These are phyloP conservation scores for Macrophomina phaseolina DNA, from an alignment of 2,329 filamentous ascomycete genomes.

Conservation along the genomic window DNA sequence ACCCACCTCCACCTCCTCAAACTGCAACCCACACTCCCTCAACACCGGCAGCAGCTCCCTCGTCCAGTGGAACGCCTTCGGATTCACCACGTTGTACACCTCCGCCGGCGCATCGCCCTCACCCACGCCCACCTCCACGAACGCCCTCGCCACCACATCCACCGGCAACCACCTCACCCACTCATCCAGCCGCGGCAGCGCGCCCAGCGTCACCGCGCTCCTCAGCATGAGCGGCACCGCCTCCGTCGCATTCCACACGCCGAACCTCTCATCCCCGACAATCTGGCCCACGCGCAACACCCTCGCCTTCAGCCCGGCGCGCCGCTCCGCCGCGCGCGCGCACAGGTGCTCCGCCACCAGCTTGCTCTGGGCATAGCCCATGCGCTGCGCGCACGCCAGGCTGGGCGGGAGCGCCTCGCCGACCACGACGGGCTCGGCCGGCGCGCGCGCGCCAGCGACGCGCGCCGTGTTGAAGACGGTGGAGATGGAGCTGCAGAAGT, in stretches of 20 bases:
- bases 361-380: slow-evolving; percentile 60
- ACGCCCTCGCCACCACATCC: slow-evolving; percentile 47
- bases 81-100: slow-evolving; percentile 62
- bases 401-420: slow-evolving; percentile 46
- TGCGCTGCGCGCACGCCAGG: slow-evolving; percentile 51
- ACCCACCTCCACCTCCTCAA: slow-evolving; percentile 34
- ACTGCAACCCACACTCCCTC: slow-evolving; percentile 44
- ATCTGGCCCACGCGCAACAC: slow-evolving; percentile 55
- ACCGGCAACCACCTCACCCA: slow-evolving; percentile 51
- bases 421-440: slow-evolving; percentile 41
- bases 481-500: slow-evolving; percentile 55
- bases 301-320: slow-evolving; percentile 33
- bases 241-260: slow-evolving; percentile 58
- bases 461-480: slow-evolving; percentile 26
- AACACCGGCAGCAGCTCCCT: slow-evolving; percentile 59
- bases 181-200: slow-evolving; percentile 53
- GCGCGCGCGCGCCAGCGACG: slow-evolving; percentile 29
- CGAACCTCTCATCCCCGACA: slow-evolving; percentile 53
- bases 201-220: slow-evolving; percentile 53
- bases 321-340: slow-evolving; percentile 30
- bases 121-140: slow-evolving; percentile 33
- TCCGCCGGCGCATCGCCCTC: background rate
- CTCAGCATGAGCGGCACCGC: slow-evolving; percentile 58
- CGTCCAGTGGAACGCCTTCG: slow-evolving; percentile 57
- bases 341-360: slow-evolving; percentile 56